Conservation (phyloP, 2,329 filamentous ascomycete genomes). For the Ceratocystis colombiana region DNA sequence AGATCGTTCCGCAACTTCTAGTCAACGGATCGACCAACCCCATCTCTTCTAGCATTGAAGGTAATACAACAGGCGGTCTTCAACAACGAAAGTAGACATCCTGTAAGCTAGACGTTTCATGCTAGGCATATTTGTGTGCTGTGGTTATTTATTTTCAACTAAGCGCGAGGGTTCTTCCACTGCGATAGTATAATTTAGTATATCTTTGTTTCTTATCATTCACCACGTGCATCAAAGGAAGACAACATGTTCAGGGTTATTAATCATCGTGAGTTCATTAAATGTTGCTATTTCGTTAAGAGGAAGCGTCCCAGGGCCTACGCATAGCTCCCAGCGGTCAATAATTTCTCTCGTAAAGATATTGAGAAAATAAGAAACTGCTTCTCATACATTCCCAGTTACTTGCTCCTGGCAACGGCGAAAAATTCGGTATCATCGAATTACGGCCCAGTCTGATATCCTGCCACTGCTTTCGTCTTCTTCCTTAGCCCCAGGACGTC, state of each 20-base stretch:
- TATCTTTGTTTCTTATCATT: background rate
- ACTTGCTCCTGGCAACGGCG: background rate
- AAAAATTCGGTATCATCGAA: slow-evolving; percentile 44
- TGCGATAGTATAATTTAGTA: too few species aligned
- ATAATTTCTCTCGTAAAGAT: background rate
- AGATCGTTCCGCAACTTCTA: slow-evolving; percentile 9
- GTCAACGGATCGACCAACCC: background rate
- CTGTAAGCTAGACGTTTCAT: background rate
- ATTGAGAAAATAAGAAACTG: background rate
- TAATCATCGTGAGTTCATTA: slow-evolving; percentile 14
- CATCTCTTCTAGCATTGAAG: slow-evolving; percentile 18
- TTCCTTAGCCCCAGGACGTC: slow-evolving; percentile 61
- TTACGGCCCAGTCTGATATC: slow-evolving; percentile 72
- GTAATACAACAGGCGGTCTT: background rate
- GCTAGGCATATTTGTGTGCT: background rate
- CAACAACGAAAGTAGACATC: slow-evolving; percentile 20
- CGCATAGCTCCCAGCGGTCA: background rate
- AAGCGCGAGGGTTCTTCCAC: too few species aligned
- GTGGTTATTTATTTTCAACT: background rate
- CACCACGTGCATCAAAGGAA: background rate
- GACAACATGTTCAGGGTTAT: background rate
- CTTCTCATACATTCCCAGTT: too few species aligned
- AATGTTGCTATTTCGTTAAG: background rate
- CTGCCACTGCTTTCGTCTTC: slow-evolving; percentile 53
- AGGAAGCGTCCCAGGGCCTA: background rate